These are phyloP conservation scores for Colletotrichum horii DNA, from an alignment of 2,329 filamentous ascomycete genomes.

Conservation along the genomic window DNA sequence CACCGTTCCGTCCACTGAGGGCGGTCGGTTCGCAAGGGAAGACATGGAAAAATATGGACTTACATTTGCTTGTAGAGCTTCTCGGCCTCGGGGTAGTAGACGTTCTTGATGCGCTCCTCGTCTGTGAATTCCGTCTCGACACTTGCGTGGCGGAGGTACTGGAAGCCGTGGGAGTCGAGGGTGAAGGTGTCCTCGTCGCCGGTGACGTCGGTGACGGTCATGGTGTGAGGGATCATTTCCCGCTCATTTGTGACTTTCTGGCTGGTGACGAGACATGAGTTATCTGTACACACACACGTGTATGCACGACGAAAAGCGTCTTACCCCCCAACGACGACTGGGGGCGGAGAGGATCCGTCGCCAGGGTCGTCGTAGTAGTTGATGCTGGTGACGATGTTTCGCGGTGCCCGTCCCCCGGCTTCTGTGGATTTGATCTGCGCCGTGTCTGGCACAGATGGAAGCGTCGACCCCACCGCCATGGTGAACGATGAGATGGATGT, in stretches of 20 bases:
- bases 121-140: slow-evolving; percentile 61
- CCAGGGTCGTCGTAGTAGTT: slow-evolving; percentile 25
- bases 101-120: slow-evolving; percentile 52
- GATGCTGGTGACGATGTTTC: slow-evolving; percentile 17
- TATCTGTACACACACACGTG: not conserved
- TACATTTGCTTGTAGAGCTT: slow-evolving; percentile 23
- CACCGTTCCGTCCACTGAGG: not conserved
- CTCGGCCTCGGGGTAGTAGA: slow-evolving; percentile 31
- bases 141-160: slow-evolving; percentile 56
- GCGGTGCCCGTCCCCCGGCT: not conserved
- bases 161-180: slow-evolving; percentile 59
- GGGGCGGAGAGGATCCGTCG: slow-evolving; percentile 22
- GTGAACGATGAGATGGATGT: not conserved
- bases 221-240: slow-evolving; percentile 64
- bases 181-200: slow-evolving; percentile 72
- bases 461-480: not conserved
- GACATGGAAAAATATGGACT: not conserved
- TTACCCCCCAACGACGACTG: slow-evolving; percentile 24
- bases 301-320: not conserved
- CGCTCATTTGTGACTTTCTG: slow-evolving; percentile 69
- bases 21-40: not conserved
- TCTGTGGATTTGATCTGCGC: not conserved
- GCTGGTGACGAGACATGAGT: slow-evolving; percentile 8
- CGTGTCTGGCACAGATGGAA: not conserved
- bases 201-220: slow-evolving; percentile 58